Conservation (phyloP, 2,329 filamentous ascomycete species). For the Fusarium poae region DNA sequence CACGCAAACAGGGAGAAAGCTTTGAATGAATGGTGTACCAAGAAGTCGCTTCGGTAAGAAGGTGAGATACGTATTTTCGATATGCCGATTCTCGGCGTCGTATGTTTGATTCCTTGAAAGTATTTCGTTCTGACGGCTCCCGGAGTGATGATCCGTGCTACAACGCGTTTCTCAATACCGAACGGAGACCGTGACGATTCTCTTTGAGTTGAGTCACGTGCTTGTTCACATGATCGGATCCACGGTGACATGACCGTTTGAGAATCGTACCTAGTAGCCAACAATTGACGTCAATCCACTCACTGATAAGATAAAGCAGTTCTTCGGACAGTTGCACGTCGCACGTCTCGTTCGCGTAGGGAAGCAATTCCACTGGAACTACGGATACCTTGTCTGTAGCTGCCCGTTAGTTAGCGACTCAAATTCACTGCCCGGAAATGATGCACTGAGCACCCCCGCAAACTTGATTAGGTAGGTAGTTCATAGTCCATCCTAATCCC, state of each 20-base stretch:
- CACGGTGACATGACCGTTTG: slow-evolving; percentile 16
- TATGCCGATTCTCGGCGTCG: slow-evolving; percentile 17
- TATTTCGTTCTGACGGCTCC: slow-evolving; percentile 24
- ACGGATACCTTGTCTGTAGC: not conserved
- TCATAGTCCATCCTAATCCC: slow-evolving; percentile 10
- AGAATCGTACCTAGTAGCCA: not conserved
- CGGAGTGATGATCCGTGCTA: slow-evolving; percentile 31
- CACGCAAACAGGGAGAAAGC: not conserved
- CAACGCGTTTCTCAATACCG: slow-evolving; percentile 29
- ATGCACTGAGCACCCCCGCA: slow-evolving; percentile 24
- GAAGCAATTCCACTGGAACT: slow-evolving; percentile 8
- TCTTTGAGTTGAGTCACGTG: slow-evolving; percentile 15
- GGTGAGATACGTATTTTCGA: slow-evolving; percentile 18
- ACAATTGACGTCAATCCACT: slow-evolving; percentile 37
- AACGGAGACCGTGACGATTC: slow-evolving; percentile 22
- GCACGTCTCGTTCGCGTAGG: not conserved
- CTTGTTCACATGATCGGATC: slow-evolving; percentile 15
- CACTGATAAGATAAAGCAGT: slow-evolving; percentile 39
- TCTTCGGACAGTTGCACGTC: not conserved
- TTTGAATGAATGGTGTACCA: not conserved
- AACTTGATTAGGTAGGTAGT: slow-evolving; percentile 6
- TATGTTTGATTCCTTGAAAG: not conserved
- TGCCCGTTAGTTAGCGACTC: not conserved
- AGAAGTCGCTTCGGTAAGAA: not conserved
- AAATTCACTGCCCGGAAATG: not conserved